These are phyloP conservation scores for Backusella westeae DNA, from an alignment of 192 early-diverging fungal species.

Conservation along the genomic window DNA sequence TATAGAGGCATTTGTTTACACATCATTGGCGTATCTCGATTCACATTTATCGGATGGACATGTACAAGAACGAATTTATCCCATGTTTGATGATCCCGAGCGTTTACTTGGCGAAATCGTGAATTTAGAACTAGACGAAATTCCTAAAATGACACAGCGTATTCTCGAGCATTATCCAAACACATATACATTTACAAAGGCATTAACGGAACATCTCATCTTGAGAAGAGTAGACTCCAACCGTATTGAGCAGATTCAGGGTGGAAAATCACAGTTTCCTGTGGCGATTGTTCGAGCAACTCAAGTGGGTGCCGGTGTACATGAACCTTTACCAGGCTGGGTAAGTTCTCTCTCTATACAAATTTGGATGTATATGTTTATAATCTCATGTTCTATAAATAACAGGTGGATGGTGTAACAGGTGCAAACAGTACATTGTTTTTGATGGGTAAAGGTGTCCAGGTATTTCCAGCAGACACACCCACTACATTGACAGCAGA, in stretches of 20 bases:
- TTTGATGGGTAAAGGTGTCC: conserved; percentile 33
- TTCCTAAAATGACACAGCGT: conserved; percentile 40
- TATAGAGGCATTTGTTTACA: conserved; percentile 36
- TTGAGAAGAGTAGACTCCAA: conserved; percentile 38
- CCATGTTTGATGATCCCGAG: conserved; percentile 37
- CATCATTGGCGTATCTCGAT: conserved; percentile 36
- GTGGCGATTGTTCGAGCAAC: conserved; percentile 36
- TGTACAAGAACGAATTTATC: conserved; percentile 41
- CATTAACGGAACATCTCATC: conserved; percentile 48
- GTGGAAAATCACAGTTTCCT: conserved; percentile 37
- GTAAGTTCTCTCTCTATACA: conserved; percentile 7
- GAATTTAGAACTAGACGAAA: conserved; percentile 34
- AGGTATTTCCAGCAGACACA: conserved; percentile 22
- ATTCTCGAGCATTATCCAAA: conserved; percentile 43
- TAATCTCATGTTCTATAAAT: not conserved
- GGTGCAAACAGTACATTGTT: conserved; percentile 30
- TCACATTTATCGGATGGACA: conserved; percentile 32
- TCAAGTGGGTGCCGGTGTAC: conserved; percentile 26
- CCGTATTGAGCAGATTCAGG: conserved; percentile 34
- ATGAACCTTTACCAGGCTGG: conserved; percentile 39
- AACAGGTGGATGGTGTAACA: conserved; percentile 37
- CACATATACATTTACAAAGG: conserved; percentile 51
- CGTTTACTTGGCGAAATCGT: conserved; percentile 35
- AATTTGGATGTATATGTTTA: not conserved
- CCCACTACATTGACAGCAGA: conserved; percentile 25